Base-by-base conservation (phyloP, 495 filamentous ascomycete species). In the Talaromyces adpressus region DNA sequence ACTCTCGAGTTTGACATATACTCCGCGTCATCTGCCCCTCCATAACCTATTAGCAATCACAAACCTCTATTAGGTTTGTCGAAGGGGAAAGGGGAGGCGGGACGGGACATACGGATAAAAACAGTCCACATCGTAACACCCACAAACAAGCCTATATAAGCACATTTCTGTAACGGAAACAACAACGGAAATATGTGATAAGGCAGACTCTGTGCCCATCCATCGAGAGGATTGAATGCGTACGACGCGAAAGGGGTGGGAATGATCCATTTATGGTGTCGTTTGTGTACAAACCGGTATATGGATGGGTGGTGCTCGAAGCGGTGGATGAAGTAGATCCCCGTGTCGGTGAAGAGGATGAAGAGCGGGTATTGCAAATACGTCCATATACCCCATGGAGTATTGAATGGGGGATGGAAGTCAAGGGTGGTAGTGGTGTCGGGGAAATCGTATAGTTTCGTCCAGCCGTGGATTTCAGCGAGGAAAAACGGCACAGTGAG, bases 261-360 rank as follows among this genome's bases (percentile, higher is more conserved):
- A 85, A 91, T 88, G 76, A 91, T 90, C 89, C 89, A 92, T 77
- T 91, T 91, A 83, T 92, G 89, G 75, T 92, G 89, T 41, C 87
- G 84, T 82, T 92, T 92, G 82, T 92, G 89, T 12, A 92, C 80
- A 52, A 71, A 69, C 79, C 87, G 89, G 81, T 92, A 92, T 57
- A 91, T 64, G 27, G 70, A 62, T 6, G 86, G 85, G 70, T 86
- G 83, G 76, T 92, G 89, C 57, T 90, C 79, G 53, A 79, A 82
- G 59, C 89, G 87, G 75, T 92, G 89, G 73, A 91, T 90, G 74
- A 82, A 84, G 80, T 92, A 92, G 77, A 92, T 89, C 71, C 74
- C 77, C 70, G 79, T 85, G 74, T 92, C 89, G 73, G 89, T 92
- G 75, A 91, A 92, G 64, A 83, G 39, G 68, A 92, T 73, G 76